These are phyloP conservation scores for Petunia axillaris DNA, from an alignment of 257 asterid genomes.

Conservation along the genomic window DNA sequence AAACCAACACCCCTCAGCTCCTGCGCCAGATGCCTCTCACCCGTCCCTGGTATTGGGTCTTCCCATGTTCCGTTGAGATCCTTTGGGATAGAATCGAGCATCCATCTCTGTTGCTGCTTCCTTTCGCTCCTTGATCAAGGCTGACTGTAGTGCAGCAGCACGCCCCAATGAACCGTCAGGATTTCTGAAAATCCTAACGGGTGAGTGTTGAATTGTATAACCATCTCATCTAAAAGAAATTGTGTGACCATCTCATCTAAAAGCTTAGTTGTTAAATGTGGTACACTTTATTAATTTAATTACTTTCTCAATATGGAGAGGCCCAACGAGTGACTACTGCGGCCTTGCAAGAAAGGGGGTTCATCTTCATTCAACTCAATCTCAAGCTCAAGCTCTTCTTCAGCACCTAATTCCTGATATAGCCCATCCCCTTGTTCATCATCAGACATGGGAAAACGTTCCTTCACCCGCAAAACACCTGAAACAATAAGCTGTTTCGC, in stretches of 20 bases:
- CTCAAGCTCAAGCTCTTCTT: conserved; percentile 72
- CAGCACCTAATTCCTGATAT: conserved; percentile 86
- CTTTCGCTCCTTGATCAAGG: conserved; percentile 68
- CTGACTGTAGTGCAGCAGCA: no score
- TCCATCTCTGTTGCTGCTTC: conserved; percentile 84
- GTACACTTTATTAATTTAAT: no score
- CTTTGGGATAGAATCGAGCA: conserved; percentile 70
- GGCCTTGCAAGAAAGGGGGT: conserved; percentile 76
- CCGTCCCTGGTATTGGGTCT: no score
- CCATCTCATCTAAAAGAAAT: no score
- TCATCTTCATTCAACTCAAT: conserved; percentile 86
- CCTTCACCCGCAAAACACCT: conserved; percentile 75
- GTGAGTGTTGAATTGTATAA: conserved; percentile 76
- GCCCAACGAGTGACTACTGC: no score
- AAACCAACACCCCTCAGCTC: no score
- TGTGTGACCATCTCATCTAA: no score
- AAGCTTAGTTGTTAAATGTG: no score
- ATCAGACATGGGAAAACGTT: conserved; percentile 66
- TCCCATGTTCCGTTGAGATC: no score
- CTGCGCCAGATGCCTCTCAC: no score
- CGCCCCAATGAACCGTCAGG: no score
- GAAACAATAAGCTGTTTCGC: conserved; percentile 86
- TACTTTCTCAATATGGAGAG: no score
- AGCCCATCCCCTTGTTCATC: conserved; percentile 78
- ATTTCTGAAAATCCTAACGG: conserved; percentile 89